These are phyloP conservation scores for Fusarium incarnatum DNA, from an alignment of 2,329 filamentous ascomycete species.

Conservation along the genomic window DNA sequence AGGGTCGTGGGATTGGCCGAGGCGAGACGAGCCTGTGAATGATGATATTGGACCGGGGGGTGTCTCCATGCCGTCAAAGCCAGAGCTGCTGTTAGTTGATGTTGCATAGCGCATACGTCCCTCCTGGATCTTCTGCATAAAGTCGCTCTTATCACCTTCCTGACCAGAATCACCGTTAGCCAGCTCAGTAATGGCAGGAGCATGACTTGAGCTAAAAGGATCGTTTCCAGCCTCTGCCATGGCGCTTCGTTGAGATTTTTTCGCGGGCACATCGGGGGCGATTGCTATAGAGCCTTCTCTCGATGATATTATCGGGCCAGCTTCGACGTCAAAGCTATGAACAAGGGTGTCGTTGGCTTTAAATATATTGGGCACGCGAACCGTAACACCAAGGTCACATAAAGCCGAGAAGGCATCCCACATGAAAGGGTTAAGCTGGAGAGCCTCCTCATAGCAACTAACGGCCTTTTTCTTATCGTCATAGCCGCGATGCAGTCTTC, in stretches of 20 bases:
- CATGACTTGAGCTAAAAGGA: constrained; percentile 63
- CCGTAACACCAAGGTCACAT: constrained; percentile 85
- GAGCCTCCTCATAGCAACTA: constrained; percentile 85
- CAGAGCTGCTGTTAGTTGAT: constrained; percentile 52
- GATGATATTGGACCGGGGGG: constrained; percentile 55
- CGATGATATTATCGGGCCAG: constrained; percentile 48
- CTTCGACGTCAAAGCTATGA: constrained; percentile 59
- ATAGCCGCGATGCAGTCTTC: constrained; percentile 86
- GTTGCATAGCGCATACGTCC: constrained; percentile 60
- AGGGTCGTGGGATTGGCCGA: constrained; percentile 54
- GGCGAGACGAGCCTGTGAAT: constrained; percentile 43
- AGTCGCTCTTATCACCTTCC: constrained; percentile 63
- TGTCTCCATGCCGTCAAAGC: constrained; percentile 72
- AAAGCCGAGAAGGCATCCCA: constrained; percentile 96
- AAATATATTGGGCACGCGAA: constrained; percentile 89
- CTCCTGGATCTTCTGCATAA: constrained; percentile 67
- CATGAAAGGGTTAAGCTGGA: constrained; percentile 94
- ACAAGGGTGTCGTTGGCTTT: constrained; percentile 71
- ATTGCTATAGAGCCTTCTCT: constrained; percentile 53
- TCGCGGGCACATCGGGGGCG: constrained; percentile 55
- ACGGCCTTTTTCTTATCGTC: constrained; percentile 87
- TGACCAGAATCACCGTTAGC: constrained; percentile 55
- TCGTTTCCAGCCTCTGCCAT: constrained; percentile 56
- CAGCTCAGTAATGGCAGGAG: constrained; percentile 56
- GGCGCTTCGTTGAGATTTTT: constrained; percentile 57